Conservation (phyloP, 352 stramenopile genomes). For the Elongisporangium senticosum region DNA sequence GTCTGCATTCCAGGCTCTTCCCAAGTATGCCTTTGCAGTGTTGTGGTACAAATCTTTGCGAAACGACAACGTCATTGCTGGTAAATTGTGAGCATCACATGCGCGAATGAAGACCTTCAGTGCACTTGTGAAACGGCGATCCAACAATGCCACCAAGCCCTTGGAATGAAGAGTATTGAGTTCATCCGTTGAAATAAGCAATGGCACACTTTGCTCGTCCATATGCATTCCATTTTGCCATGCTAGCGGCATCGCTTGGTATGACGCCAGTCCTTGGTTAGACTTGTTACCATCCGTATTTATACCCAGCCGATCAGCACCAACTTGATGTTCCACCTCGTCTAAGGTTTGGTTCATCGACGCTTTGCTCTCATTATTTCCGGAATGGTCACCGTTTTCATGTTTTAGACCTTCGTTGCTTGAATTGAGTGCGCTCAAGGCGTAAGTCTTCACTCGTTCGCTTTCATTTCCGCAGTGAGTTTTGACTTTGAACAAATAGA, state of each 20-base stretch:
- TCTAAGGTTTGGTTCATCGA: conserved; percentile 17
- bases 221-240: conserved; percentile 10
- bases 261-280: background rate
- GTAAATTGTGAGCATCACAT: conserved; percentile 16
- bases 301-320: background rate
- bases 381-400: background rate
- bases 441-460: background rate
- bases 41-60: conserved; percentile 54
- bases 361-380: background rate
- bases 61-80: conserved; percentile 18
- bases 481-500: conserved; percentile 61
- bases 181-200: conserved; percentile 9
- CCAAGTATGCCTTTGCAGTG: conserved; percentile 60
- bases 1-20: conserved; percentile 59
- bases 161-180: conserved; percentile 21
- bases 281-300: background rate
- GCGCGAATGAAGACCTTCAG: conserved; percentile 32
- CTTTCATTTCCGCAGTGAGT: conserved; percentile 5
- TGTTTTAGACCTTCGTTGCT: background rate
- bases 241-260: conserved; percentile 11
- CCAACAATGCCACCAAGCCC: conserved; percentile 21
- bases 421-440: background rate
- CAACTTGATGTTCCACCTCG: conserved; percentile 4
- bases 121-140: conserved; percentile 25
- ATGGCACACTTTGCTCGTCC: conserved; percentile 8